Conservation (phyloP, 2,329 filamentous ascomycete genomes). For the Aspergillus hortae region DNA sequence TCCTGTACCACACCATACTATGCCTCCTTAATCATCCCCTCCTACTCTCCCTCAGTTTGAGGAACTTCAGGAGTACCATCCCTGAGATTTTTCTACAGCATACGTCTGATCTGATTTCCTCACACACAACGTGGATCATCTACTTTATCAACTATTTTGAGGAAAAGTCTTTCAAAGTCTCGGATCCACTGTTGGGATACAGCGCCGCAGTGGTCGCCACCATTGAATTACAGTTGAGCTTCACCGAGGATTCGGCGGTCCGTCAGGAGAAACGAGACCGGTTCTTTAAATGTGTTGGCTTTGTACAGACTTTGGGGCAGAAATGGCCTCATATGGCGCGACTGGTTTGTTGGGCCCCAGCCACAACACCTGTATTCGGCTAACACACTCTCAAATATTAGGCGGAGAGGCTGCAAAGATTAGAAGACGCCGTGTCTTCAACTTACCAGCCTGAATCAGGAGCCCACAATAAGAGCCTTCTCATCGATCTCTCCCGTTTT, state of each 20-base stretch:
- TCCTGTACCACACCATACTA: constrained; percentile 52
- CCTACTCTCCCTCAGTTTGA: constrained; percentile 50
- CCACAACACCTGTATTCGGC: not conserved
- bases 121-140: constrained; percentile 53
- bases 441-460: constrained; percentile 39
- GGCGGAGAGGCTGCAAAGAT: constrained; percentile 42
- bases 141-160: constrained; percentile 49
- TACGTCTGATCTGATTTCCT: constrained; percentile 50
- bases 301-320: constrained; percentile 40
- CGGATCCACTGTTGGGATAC: constrained; percentile 48
- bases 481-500: constrained; percentile 47
- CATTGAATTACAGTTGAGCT: constrained; percentile 54
- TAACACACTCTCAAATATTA: constrained; percentile 12
- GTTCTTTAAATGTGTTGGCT: constrained; percentile 45
- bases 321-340: constrained; percentile 47
- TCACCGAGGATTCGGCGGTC: constrained; percentile 40
- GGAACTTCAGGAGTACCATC: constrained; percentile 51
- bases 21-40: constrained; percentile 55
- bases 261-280: constrained; percentile 42
- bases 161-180: constrained; percentile 45
- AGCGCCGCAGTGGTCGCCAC: constrained; percentile 53
- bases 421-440: constrained; percentile 44
- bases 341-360: constrained; percentile 27
- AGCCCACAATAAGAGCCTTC: constrained; percentile 33
- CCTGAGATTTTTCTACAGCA: constrained; percentile 55